Base-by-base conservation (phyloP, 352 stramenopile species). In the Blastocystis sp. region DNA sequence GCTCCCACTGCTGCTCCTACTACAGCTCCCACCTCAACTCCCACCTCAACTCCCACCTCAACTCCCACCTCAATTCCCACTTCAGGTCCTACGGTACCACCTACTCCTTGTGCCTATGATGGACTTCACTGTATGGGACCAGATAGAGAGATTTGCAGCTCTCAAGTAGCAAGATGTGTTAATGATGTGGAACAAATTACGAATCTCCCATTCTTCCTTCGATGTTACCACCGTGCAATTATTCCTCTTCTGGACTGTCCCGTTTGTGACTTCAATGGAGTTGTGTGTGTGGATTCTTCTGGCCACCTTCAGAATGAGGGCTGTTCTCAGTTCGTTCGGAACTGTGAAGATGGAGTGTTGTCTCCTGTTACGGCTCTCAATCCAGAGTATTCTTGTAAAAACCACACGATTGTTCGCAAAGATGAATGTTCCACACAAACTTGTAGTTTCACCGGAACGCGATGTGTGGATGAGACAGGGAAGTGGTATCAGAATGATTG, bases 401-500 rank as follows among this genome's bases (percentile, higher is more conserved):
- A 84, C 53, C 48, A 56, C n/a, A 35, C 48, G 6, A 48, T 84
- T 37, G 53, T 84, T 22, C 70, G 35, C 51, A 56, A 81, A 17
- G 40, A 54, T 27, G 58, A 30, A 51, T 81, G 70, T 33, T 9
- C 40, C 9, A 9, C 37, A 3, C 70, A 81, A 56, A 64, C 70
- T 6, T 81, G 70, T 40, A 44, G 62, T 40, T 81, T 51, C 48
- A 54, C 30, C 27, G 70, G 70, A n/a, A 81, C 70, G 5, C 70
- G 44, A 51, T 81, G 70, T 40, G 70, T 81, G 4, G 70, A 81
- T 57, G 35, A 27, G 7, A n/a, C 42, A 2, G 70, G 70, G 22
- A n/a, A 35, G 37, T 81, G 70, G 70, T 68, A 64, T 37, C 6
- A 37, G n/a, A 48, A 64, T 57, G 73, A 84, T 51, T 84, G 73